Percentiles rank a stretch among this genome's conserved stretches.
Evolutionary conservation across 1,139 yeast genomes (phyloP).

Genomic region (Kodamaea alishanica): DNA sequence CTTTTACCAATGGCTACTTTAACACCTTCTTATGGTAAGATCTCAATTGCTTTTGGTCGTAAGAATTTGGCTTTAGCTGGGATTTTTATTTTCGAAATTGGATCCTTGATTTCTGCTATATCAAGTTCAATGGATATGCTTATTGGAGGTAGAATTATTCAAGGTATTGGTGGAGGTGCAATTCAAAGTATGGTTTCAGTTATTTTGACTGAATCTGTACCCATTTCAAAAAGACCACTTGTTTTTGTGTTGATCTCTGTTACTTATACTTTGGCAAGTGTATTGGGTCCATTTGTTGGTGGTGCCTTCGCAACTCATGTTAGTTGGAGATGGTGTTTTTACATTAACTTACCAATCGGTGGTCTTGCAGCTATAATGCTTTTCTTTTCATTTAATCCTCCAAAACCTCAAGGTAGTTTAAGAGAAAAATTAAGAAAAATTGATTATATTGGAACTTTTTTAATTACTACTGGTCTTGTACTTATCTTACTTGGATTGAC

Average conservation of each 20-base stretch:
- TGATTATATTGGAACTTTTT: slow-evolving; percentile 47
- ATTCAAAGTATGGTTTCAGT: slow-evolving; percentile 18
- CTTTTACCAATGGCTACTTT: slow-evolving; percentile 22
- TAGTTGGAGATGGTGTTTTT: slow-evolving; percentile 79
- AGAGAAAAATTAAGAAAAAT: slow-evolving; percentile 36
- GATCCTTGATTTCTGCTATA: slow-evolving; percentile 19
- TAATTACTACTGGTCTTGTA: slow-evolving; percentile 40
- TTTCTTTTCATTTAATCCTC: slow-evolving; percentile 53
- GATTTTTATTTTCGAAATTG: slow-evolving; percentile 19
- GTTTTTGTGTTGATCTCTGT: slow-evolving; percentile 19
- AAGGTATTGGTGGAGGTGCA: slow-evolving; percentile 24
- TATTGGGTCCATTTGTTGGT: slow-evolving; percentile 24
- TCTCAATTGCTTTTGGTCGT: slow-evolving; percentile 22
- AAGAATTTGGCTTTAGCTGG: slow-evolving; percentile 18
- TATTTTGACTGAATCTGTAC: slow-evolving; percentile 20
- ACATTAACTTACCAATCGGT: slow-evolving; percentile 65
- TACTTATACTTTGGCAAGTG: slow-evolving; percentile 20
- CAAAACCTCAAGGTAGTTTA: slow-evolving; percentile 39
- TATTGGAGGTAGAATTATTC: slow-evolving; percentile 22
- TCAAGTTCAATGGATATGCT: slow-evolving; percentile 21
- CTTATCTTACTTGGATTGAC: slow-evolving; percentile 47
- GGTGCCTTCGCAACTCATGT: slow-evolving; percentile 30
- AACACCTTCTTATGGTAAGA: slow-evolving; percentile 21
- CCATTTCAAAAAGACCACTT: slow-evolving; percentile 17
- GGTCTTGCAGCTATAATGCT: slow-evolving; percentile 50